Conservation (phyloP, 805 yeast genomes). For the Metschnikowia hibisci region DNA sequence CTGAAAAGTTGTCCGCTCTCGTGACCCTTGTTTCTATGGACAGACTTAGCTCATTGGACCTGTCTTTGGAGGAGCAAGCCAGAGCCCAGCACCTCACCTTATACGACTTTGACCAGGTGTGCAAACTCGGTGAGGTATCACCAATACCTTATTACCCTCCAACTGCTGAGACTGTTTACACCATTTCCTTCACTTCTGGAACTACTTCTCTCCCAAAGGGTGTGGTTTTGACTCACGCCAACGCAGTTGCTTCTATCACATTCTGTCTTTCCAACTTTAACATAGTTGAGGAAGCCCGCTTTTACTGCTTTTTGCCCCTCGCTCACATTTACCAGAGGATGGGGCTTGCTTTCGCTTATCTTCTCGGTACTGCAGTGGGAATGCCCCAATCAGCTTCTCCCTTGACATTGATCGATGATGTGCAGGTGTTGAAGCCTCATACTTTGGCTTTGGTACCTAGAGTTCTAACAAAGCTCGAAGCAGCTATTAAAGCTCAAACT, state of each 20-base stretch:
- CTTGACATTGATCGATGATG: constrained; percentile 56
- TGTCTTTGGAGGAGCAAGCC: constrained; percentile 11
- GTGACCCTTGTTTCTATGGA: constrained; percentile 59
- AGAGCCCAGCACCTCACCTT: constrained; percentile 22
- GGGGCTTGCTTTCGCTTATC: constrained; percentile 12
- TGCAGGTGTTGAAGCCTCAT: constrained; percentile 51
- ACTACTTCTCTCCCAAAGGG: constrained; percentile 75
- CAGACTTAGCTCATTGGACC: constrained; percentile 13
- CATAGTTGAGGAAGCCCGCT: not conserved
- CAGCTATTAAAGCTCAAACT: constrained; percentile 22
- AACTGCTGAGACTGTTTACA: constrained; percentile 31
- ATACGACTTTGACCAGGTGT: constrained; percentile 24
- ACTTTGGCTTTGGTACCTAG: constrained; percentile 60
- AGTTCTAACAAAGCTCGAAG: constrained; percentile 55
- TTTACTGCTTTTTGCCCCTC: constrained; percentile 24
- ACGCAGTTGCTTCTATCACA: constrained; percentile 13
- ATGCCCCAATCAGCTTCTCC: constrained; percentile 36
- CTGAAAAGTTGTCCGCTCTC: constrained; percentile 34
- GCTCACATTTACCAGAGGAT: constrained; percentile 25
- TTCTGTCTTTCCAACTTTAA: constrained; percentile 9
- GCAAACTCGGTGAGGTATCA: constrained; percentile 38
- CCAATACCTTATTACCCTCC: constrained; percentile 29
- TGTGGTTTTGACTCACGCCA: constrained; percentile 44
- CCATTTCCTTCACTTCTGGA: constrained; percentile 49
- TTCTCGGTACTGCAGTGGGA: constrained; percentile 22